Evolutionary conservation across 345 rosid species (phyloP), one percentile per base, ranked within the genome.

Genomic region (Clausena lansium): DNA sequence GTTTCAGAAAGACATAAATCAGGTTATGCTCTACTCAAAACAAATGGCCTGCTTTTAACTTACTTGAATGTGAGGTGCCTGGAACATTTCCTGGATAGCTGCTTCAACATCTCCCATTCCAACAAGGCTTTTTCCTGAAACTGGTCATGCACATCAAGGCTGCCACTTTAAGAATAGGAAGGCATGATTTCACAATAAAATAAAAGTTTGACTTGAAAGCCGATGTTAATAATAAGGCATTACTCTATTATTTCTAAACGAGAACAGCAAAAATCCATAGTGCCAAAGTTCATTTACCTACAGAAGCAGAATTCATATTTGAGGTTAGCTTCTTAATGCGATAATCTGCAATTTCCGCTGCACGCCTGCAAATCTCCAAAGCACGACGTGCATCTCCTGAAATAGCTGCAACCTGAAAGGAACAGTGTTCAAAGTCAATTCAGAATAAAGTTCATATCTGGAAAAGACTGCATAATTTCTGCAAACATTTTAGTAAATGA

Each of bases 301-400:
- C 60, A 67, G 87, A 79, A 64, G 75, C 60, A 76, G 87, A 77
- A 67, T 63, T 76, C 4, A 32, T 58, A 61, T 17, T 68, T 4
- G 62, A 33, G 73, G 71, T 68, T 64, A 73, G 80, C 35, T 67
- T 86, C 89, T 90, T 92, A 57, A 89, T 57, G 32, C 74, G 90
- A 83, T 86, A 87, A 84, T 95, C 97, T 50, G 98, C 87, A 76
- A 95, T 86, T 84, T 95, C 99, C 35, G 99, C 99, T 71, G 98
- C 99, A 20, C 96, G 95, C 76, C 98, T 92, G 84, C 99, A 93
- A 82, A 95, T 95, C 90, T 95, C 99, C 73, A 95, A 85, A 2
- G 95, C 98, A 73, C 97, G 97, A 45, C 99, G 92, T 77, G 99
- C 99, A 81, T 95, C 99, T 76, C 99, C 98, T 41, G 99, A 95